These are phyloP conservation scores for Pontederia paniculata DNA, from an alignment of 176 grass and related monocot genomes.

Conservation along the genomic window DNA sequence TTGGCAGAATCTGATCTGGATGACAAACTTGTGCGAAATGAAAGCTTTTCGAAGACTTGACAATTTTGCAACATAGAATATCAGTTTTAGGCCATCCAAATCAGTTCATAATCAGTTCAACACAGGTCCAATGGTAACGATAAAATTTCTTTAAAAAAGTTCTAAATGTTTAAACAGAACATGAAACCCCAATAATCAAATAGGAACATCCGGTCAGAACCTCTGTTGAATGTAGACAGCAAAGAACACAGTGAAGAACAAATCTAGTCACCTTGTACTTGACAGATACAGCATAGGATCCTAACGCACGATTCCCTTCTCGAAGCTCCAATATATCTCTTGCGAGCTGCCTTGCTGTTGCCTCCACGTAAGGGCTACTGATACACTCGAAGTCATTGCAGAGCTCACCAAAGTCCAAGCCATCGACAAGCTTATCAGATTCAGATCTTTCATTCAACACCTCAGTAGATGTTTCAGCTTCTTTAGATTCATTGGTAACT, in stretches of 20 bases:
- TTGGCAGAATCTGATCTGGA: no score
- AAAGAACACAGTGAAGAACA: neutral
- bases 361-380: constrained; percentile 90
- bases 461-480: constrained; percentile 17
- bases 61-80: no score
- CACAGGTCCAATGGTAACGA: no score
- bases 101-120: no score
- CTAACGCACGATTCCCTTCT: constrained; percentile 65
- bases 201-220: neutral
- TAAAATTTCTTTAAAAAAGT: no score
- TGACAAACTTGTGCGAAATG: no score
- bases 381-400: constrained; percentile 97
- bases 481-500: constrained; percentile 70
- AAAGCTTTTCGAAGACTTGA: no score
- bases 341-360: constrained; percentile 78
- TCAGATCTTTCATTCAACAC: constrained; percentile 28
- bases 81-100: no score
- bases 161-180: no score
- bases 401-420: constrained; percentile 68
- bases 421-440: constrained; percentile 65
- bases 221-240: no score
- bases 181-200: neutral
- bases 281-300: constrained; percentile 55
- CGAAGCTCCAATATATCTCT: constrained; percentile 76
- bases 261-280: constrained; percentile 63